phyloP scores from a whole-genome alignment of 2,329 filamentous ascomycete genomes.

The Colletotrichum tropicale region DNA sequence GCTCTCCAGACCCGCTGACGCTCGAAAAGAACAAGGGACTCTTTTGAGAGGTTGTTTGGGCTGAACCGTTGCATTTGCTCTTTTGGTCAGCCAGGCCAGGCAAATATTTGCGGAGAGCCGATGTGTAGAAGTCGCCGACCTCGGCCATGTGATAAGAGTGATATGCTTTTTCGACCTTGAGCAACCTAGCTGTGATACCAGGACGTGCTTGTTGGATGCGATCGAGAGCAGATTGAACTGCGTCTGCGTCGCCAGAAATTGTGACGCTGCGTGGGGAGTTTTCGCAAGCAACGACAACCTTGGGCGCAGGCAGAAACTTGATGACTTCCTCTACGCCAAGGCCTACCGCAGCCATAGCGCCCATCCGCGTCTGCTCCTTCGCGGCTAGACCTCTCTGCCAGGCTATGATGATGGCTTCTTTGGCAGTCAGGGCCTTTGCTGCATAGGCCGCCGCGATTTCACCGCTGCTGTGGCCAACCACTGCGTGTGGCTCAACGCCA shows the following conservation, averaged over 20 bases:
- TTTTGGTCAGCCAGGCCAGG: too few species aligned
- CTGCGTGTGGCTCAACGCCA: slow-evolving; percentile 33
- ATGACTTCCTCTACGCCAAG: background rate
- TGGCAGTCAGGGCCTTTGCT: slow-evolving; percentile 33
- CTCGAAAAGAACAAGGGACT: slow-evolving; percentile 7
- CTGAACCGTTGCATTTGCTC: too few species aligned
- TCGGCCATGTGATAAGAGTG: background rate
- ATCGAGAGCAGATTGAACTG: background rate
- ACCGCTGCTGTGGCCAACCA: slow-evolving; percentile 47
- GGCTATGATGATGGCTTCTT: slow-evolving; percentile 39
- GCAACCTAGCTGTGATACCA: background rate
- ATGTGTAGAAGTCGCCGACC: background rate
- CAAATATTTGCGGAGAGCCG: too few species aligned
- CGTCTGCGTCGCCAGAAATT: background rate
- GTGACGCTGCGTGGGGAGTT: background rate
- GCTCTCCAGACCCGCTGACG: slow-evolving; percentile 29
- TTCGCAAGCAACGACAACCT: background rate
- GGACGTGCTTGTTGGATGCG: background rate
- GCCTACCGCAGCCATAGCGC: background rate
- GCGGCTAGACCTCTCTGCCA: slow-evolving; percentile 20
- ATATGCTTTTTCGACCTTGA: background rate
- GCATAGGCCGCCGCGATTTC: slow-evolving; percentile 51
- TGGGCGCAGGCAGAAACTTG: background rate
- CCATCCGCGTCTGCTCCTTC: slow-evolving; percentile 22
- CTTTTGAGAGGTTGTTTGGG: too few species aligned